Conservation (phyloP, 352 stramenopile species). For the Phytopythium vexans region DNA sequence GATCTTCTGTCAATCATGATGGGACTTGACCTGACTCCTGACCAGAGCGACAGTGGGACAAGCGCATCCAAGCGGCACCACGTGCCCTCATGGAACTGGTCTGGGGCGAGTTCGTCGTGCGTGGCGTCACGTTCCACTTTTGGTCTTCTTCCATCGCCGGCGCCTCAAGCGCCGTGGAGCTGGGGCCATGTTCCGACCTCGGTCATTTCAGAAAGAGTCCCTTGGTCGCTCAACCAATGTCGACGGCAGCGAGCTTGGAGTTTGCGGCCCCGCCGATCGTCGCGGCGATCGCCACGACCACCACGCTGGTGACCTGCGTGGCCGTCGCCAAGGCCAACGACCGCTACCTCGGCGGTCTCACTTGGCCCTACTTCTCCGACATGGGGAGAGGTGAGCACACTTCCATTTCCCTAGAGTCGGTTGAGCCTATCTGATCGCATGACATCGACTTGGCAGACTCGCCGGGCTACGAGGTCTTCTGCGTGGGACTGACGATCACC, state of each 20-base stretch:
- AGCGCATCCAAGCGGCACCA: no score
- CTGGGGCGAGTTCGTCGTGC: no score
- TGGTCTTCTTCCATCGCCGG: no score
- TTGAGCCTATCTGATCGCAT: background rate
- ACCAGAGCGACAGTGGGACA: no score
- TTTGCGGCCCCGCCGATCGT: constrained; percentile 20
- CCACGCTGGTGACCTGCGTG: constrained; percentile 43
- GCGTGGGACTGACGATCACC: constrained; percentile 20
- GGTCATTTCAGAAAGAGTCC: no score
- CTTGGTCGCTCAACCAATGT: background rate
- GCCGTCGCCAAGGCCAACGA: constrained; percentile 29
- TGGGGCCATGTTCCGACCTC: no score
- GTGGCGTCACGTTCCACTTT: no score
- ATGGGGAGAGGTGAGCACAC: constrained; percentile 16
- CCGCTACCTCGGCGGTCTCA: constrained; percentile 42
- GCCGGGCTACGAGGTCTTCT: constrained; percentile 39
- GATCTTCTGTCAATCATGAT: no score
- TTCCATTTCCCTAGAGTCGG: background rate
- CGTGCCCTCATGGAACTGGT: no score
- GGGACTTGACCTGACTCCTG: no score
- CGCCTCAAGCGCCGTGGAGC: no score
- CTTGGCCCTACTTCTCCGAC: constrained; percentile 59
- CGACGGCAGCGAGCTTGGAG: background rate
- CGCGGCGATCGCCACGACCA: constrained; percentile 20
- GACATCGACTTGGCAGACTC: constrained; percentile 11